A percentile compares a stretch with the other conserved stretches of the same genome.
phyloP scores from a whole-genome alignment of 768 basidiomycete genomes.

The Serpula lacrymans region DNA sequence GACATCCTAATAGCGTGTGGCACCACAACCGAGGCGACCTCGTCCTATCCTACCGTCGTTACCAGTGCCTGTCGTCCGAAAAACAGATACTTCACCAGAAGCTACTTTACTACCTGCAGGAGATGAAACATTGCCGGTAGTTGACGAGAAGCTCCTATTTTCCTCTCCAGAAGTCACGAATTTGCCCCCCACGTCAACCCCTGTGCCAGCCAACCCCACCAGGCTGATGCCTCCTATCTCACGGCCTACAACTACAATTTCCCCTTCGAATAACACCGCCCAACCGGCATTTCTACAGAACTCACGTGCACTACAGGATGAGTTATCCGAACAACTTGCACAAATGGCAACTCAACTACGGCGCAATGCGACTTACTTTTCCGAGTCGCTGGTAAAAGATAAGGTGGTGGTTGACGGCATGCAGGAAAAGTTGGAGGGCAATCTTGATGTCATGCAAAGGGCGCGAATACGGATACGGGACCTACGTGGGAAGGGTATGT shows the following conservation, averaged over 20 bases:
- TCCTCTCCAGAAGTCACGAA: constrained; percentile 33
- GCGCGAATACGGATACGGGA: constrained; percentile 60
- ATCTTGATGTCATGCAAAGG: constrained; percentile 64
- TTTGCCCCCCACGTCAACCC: constrained; percentile 14
- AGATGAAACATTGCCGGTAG: constrained; percentile 10
- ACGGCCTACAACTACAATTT: constrained; percentile 25
- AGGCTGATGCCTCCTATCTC: constrained; percentile 12
- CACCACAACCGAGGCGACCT: constrained; percentile 38
- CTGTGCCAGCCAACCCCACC: constrained; percentile 2
- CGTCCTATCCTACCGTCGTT: constrained; percentile 52
- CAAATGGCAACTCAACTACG: constrained; percentile 88
- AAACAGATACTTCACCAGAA: constrained; percentile 9
- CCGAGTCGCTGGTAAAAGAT: constrained; percentile 69
- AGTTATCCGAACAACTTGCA: constrained; percentile 70
- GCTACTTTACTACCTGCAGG: constrained; percentile 23
- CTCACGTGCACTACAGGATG: constrained; percentile 65
- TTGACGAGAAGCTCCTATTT: constrained; percentile 32
- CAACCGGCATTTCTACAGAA: constrained; percentile 45
- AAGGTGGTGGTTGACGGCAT: constrained; percentile 65
- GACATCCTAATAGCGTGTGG: constrained; percentile 34
- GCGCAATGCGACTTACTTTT: constrained; percentile 78
- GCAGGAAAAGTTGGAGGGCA: constrained; percentile 70
- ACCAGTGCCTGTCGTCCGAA: constrained; percentile 35
- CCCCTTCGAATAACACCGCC: constrained; percentile 32
- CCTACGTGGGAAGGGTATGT: constrained; percentile 58